Base-by-base conservation (phyloP, 768 basidiomycete genomes). In the Cyathus striatus region DNA sequence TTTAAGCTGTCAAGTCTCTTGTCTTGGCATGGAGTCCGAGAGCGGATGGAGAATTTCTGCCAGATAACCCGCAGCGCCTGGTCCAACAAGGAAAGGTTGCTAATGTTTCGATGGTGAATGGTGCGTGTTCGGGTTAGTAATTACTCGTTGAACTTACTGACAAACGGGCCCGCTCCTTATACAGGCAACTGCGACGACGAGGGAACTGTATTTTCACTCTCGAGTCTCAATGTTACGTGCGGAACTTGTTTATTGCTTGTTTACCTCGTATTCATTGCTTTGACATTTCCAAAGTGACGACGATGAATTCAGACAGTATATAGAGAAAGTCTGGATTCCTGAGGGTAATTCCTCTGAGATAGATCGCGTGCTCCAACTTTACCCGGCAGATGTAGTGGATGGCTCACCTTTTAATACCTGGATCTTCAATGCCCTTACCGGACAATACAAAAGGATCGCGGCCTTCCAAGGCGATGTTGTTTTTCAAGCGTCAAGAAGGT, bases 121-220 rank as follows among this genome's bases (percentile, higher is more conserved):
- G 58, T 54, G 26, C 17, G 30, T 12, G 12, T 3, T 4, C 16
- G 12, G 12, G 4, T 12, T 16, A 12, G 16, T 32, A 16, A 32
- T n/a, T n/a, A n/a, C n/a, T n/a, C n/a, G n/a, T n/a, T n/a, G 36
- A 21, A 20, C 6, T n/a, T 40, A 6, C 1, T n/a, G n/a, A n/a
- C n/a, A n/a, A n/a, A n/a, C n/a, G n/a, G n/a, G n/a, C n/a, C n/a
- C n/a, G n/a, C n/a, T n/a, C n/a, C n/a, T n/a, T n/a, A n/a, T n/a
- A 24, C 40, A 66, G 73, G 73, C 20, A 69, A 77, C 46, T 69
- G 66, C 46, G 76, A 79, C 27, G 80, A 81, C 43, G 80, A 82
- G 52, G 79, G 77, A 4, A 77, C 78, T 0, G 21, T 73, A 0
- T 77, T 77, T 50, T 62, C 73, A 2, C 48, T 73, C 6, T 60